These are phyloP conservation scores for Didymella lethalis DNA, from an alignment of 2,329 filamentous ascomycete species.

Conservation along the genomic window DNA sequence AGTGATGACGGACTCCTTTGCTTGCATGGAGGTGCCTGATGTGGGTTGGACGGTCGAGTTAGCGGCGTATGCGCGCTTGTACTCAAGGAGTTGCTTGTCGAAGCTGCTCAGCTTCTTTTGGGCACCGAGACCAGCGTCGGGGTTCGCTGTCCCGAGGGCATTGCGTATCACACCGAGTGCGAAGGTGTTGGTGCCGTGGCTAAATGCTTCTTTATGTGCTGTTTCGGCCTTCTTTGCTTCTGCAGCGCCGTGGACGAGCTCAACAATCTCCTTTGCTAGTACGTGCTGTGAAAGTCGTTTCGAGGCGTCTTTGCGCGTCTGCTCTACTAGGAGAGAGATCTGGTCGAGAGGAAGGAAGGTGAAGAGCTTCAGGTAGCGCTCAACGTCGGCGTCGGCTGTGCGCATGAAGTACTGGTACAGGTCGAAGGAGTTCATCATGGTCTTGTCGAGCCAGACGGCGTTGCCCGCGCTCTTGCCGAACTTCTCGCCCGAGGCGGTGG, in stretches of 20 bases:
- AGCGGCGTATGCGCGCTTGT: slow-evolving; percentile 41
- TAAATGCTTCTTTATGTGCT: slow-evolving; percentile 61
- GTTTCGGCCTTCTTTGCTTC: slow-evolving; percentile 69
- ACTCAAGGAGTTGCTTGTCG: slow-evolving; percentile 28
- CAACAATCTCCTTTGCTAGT: slow-evolving; percentile 82
- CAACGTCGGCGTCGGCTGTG: slow-evolving; percentile 80
- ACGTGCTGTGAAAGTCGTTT: slow-evolving; percentile 82
- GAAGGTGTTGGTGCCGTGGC: slow-evolving; percentile 42
- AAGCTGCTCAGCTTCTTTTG: slow-evolving; percentile 19
- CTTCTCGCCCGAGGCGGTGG: slow-evolving; percentile 83
- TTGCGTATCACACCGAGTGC: slow-evolving; percentile 38
- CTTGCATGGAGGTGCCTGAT: slow-evolving; percentile 41
- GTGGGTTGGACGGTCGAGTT: slow-evolving; percentile 25
- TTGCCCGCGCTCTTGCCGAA: slow-evolving; percentile 96
- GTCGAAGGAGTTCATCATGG: slow-evolving; percentile 82
- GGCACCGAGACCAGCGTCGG: slow-evolving; percentile 6
- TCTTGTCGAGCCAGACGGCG: slow-evolving; percentile 87
- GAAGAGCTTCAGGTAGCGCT: slow-evolving; percentile 83
- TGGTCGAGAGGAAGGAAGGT: slow-evolving; percentile 79
- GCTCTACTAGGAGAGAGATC: slow-evolving; percentile 72
- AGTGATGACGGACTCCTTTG: slow-evolving; percentile 62
- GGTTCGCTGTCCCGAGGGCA: slow-evolving; percentile 21
- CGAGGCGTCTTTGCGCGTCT: slow-evolving; percentile 72
- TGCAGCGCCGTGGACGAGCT: slow-evolving; percentile 75
- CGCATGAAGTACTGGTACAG: slow-evolving; percentile 90